Conservation (phyloP, 805 yeast genomes). For the Hanseniaspora lindneri region DNA sequence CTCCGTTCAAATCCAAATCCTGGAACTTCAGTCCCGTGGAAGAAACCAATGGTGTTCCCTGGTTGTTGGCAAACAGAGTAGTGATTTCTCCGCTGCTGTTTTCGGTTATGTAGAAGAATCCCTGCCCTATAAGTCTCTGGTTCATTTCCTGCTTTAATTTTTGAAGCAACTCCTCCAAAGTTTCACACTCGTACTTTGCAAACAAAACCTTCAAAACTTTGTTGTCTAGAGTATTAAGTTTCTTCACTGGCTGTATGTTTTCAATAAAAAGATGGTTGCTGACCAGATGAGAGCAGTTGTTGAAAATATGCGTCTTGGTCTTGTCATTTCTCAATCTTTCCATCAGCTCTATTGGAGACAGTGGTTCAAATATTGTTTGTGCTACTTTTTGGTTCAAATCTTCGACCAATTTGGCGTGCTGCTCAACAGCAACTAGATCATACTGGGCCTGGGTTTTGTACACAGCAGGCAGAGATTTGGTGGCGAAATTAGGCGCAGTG, state of each 20-base stretch:
- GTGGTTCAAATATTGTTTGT: conserved; percentile 70
- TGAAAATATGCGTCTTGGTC: conserved; percentile 56
- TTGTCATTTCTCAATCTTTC: conserved; percentile 55
- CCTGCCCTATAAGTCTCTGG: conserved; percentile 40
- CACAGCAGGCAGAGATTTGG: conserved; percentile 22
- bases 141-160: conserved; percentile 42
- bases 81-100: conserved; percentile 46
- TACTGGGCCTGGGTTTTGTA: conserved; percentile 29
- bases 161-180: conserved; percentile 40
- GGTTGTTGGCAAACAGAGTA: conserved; percentile 49
- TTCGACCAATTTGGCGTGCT: conserved; percentile 55
- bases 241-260: conserved; percentile 31
- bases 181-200: conserved; percentile 23
- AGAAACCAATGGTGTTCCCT: conserved; percentile 52
- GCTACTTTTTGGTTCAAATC: conserved; percentile 51
- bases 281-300: conserved; percentile 80
- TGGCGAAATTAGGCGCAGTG: conserved; percentile 25
- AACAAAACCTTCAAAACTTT: conserved; percentile 30
- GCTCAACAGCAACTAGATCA: conserved; percentile 59
- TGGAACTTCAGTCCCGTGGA: conserved; percentile 30
- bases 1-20: conserved; percentile 62
- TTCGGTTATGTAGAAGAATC: conserved; percentile 68
- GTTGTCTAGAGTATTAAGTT: conserved; percentile 20
- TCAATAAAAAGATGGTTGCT: conserved; percentile 83
- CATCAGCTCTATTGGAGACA: conserved; percentile 59